phyloP scores from a whole-genome alignment of 2,329 filamentous ascomycete genomes.

The Clonostachys sp. region DNA sequence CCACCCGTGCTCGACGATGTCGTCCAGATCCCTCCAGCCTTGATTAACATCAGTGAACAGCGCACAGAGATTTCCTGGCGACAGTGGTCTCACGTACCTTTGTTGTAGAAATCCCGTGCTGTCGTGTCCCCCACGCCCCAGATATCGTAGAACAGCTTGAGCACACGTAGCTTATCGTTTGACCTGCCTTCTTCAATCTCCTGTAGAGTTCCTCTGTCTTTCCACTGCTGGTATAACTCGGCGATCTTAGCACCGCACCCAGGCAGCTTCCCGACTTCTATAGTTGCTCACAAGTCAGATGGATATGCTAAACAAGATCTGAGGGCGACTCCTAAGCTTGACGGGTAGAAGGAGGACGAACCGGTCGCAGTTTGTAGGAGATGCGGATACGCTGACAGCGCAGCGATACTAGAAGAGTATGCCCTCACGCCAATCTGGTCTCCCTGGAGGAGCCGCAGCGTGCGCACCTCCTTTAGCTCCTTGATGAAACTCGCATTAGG shows the following conservation, averaged over 20 bases:
- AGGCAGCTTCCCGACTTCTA: constrained; percentile 57
- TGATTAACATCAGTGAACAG: background rate
- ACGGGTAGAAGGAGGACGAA: constrained; percentile 14
- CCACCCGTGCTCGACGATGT: constrained; percentile 84
- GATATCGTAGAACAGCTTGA: constrained; percentile 75
- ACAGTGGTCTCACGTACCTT: constrained; percentile 25
- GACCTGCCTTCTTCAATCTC: constrained; percentile 61
- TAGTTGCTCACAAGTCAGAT: background rate
- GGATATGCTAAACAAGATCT: background rate
- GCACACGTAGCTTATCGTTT: constrained; percentile 58
- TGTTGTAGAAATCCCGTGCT: constrained; percentile 75
- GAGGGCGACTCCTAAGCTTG: background rate
- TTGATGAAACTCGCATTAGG: constrained; percentile 74
- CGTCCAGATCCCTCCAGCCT: constrained; percentile 80
- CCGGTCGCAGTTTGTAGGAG: constrained; percentile 32
- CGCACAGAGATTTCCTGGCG: background rate
- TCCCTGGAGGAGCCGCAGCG: constrained; percentile 62
- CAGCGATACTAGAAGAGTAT: constrained; percentile 82
- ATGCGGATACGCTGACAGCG: constrained; percentile 75
- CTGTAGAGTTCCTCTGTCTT: constrained; percentile 49
- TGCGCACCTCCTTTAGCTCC: constrained; percentile 70
- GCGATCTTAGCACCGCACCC: constrained; percentile 81
- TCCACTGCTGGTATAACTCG: constrained; percentile 73
- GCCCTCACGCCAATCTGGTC: constrained; percentile 80
- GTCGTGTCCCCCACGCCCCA: constrained; percentile 88